A percentile compares a stretch with the other conserved stretches of the same genome.
These are phyloP conservation scores for Themeda triandra DNA, from an alignment of 176 grass and related monocot species.

Conservation along the genomic window DNA sequence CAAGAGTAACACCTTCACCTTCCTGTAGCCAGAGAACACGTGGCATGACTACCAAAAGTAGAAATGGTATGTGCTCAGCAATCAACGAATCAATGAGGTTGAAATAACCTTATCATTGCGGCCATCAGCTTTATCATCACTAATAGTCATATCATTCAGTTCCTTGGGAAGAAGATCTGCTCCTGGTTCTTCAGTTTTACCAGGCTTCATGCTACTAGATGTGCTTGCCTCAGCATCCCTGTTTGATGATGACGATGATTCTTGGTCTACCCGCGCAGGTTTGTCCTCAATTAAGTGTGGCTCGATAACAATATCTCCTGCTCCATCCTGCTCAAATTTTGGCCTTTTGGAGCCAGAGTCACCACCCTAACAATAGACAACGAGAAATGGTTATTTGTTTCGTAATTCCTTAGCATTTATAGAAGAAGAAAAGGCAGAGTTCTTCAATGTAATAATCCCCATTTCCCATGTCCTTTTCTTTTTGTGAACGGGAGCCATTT, in stretches of 20 bases:
- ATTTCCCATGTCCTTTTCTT: not conserved
- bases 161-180: conserved; percentile 85
- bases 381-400: not conserved
- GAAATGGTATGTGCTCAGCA: not conserved
- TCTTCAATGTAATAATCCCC: not conserved
- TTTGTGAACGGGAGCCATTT: not conserved
- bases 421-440: not conserved
- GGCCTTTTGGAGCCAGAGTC: conserved; percentile 75
- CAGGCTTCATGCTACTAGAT: conserved; percentile 51
- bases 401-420: not conserved
- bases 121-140: conserved; percentile 67
- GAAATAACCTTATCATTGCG: conserved; percentile 73
- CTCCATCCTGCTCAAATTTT: conserved; percentile 79
- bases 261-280: conserved; percentile 38
- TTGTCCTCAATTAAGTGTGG: conserved; percentile 49
- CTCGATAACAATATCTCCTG: conserved; percentile 59
- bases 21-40: conserved; percentile 49
- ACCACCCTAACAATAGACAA: conserved; percentile 51
- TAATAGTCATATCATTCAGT: conserved; percentile 89
- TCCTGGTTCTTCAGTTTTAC: conserved; percentile 55
- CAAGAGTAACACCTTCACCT: conserved; percentile 48
- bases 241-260: conserved; percentile 43
- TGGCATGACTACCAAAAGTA: conserved; percentile 23
- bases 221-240: conserved; percentile 73
- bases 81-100: not conserved